Evolutionary conservation across 208 protist genomes (phyloP), one percentile per base, ranked within the genome.

Genomic region (Sergeia podlipaevii): DNA sequence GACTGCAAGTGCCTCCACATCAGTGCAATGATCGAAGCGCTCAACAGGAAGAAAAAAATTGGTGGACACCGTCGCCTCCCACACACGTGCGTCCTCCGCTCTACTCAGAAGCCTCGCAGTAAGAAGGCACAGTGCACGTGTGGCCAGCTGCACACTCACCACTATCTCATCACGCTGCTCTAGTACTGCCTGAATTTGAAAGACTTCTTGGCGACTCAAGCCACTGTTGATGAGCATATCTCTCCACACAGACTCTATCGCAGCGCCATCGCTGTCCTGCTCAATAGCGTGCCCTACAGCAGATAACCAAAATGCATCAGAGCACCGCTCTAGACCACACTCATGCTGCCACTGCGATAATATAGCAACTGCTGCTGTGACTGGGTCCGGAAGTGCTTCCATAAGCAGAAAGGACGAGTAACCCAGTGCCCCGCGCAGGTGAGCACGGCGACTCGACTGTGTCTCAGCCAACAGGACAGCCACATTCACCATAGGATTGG

Each of bases 271-370:
- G n/a, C n/a, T n/a, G n/a, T n/a, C n/a, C n/a, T n/a, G n/a, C n/a
- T n/a, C n/a, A n/a, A n/a, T n/a, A n/a, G n/a, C n/a, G 52, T 91
- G 84, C 1, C 58, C 70, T 3, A 88, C 51, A 3, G 70, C 60
- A 2, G 84, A 91, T 0, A 88, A 56, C 79, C 78, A 88, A 46
- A 91, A 91, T 4, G 70, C 64, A 21, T 60, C 65, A 10, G 67
- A 63, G 23, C 60, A 38, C 8, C 41, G 34, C 21, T 10, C n/a
- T 17, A 26, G 11, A 23, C 32, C 44, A 32, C 54, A 45, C 39
- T 15, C 11, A 3, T 47, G 23, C 39, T 77, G 67, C 77, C 73
- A 83, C 28, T 21, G 34, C 8, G 72, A 70, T 41, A 91, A 37
- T 1, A 77, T 43, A 1, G 52, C 67, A 3, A 74, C 73, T 4